These are phyloP conservation scores for Leccinum arenicola DNA, from an alignment of 768 basidiomycete genomes.

Conservation along the genomic window DNA sequence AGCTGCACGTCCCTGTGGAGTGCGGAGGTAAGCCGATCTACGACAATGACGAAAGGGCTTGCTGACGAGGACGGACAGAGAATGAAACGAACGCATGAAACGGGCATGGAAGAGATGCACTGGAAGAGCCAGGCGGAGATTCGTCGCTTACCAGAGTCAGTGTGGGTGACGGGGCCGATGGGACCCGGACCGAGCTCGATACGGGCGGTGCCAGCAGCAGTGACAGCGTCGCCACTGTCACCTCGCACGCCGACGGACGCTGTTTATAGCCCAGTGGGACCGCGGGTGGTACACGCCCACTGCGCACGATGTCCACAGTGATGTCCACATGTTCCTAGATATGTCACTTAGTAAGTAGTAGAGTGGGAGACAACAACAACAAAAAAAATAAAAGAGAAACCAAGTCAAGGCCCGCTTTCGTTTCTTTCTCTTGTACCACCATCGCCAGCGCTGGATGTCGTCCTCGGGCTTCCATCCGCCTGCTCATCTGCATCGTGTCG, in stretches of 20 bases:
- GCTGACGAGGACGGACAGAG: constrained; percentile 12
- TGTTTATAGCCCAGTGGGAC: constrained; percentile 5
- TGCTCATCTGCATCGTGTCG: constrained; percentile 24
- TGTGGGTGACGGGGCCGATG: neutral
- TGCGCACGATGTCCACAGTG: constrained; percentile 4
- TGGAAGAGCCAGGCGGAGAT: neutral
- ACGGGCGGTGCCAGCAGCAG: neutral
- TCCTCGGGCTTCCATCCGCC: constrained; percentile 24
- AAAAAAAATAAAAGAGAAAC: constrained; percentile 7
- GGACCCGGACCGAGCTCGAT: neutral
- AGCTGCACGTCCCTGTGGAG: constrained; percentile 69
- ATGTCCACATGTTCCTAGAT: constrained; percentile 11
- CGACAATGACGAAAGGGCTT: neutral
- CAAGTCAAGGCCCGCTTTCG: neutral
- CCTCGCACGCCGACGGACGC: constrained; percentile 1
- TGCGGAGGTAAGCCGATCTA: constrained; percentile 51
- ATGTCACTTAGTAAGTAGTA: no score
- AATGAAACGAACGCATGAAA: neutral
- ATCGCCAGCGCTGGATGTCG: constrained; percentile 20
- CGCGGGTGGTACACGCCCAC: neutral
- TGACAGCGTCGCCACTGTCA: constrained; percentile 8
- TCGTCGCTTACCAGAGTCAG: neutral
- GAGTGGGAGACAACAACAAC: neutral
- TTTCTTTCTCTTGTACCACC: constrained; percentile 16
- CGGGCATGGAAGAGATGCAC: neutral